Base-by-base conservation (phyloP, 176 grass and related monocot genomes). In the Aechmea fasciata region DNA sequence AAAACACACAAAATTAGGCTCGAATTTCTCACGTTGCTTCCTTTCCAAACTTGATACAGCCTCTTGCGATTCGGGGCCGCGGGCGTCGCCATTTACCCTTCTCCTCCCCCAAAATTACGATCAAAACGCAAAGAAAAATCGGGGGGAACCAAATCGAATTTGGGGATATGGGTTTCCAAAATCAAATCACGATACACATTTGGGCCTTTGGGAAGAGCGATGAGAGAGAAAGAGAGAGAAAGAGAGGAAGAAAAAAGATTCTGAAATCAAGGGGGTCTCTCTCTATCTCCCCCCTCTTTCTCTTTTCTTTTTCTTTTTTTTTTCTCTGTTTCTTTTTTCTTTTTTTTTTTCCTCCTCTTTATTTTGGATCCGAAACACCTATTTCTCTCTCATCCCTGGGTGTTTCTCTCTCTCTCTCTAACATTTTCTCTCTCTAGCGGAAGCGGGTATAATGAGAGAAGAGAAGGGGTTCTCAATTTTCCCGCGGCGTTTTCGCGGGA, bases 41-140 rank as follows among this genome's bases (percentile, higher is more conserved):
- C 93, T 59, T 75, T 83, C 92, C 93, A 96, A 52, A 96, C 86
- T 87, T 78, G 79, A 67, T 92, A 92, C n/a, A 89, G 70, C 73
- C 88, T 85, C 79, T 52, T 89, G 63, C 68, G 48, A n/a, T 74
- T 75, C 14, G 67, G 67, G 25, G 84, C 69, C 57, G 25, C 11
- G 33, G 33, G 33, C 1, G 33, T 41, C 33, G 3, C 33, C 33
- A 61, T 24, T 12, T 29, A 11, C 33, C 63, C 12, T 65, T 61
- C 55, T 61, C 55, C 13, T 19, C 7, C 15, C 63, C 23, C 23
- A 65, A 26, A 20, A 28, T 64, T 3, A 33, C 22, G 57, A 74
- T 59, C 76, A 81, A 68, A 8, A 11, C 63, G 49, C 54, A 79
- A 81, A 52, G 54, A 75, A 67, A 49, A 17, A 65, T 69, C 10